Base-by-base conservation (phyloP, 441 rosid genomes). In the Manihot esculenta region DNA sequence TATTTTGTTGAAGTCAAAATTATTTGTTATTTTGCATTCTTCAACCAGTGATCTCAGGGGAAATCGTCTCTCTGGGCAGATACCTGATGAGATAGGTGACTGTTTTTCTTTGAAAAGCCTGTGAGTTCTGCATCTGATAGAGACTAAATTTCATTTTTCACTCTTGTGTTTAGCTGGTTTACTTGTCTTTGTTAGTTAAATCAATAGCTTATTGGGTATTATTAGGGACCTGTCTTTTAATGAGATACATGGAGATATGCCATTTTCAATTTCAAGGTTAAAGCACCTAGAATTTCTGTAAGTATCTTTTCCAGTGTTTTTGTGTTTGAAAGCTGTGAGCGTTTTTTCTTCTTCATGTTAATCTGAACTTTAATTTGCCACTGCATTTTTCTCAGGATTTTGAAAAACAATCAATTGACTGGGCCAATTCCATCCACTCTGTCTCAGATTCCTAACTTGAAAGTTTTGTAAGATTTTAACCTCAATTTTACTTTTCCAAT, bases 61-160 rank as follows among this genome's bases (percentile, higher is more conserved):
- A 62, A 94, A 94, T 76, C 86, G 68, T 63, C 85, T 94, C 30
- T 82, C 93, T 5, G 97, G 97, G 35, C 99, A 94, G 80, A 94
- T 94, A 44, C 97, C 97, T 26, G 97, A 86, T 76, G 99, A 94
- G 83, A 94, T 94, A 63, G 99, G 97, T 58, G 95, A 90, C 70
- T 94, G 97, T 70, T 84, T 92, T 26, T 86, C 92, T 47, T 69
- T 94, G 71, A 79, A 73, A 77, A 87, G 77, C 84, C 62, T 94
- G 99, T 94, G 84, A 87, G 97, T 82, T 50, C 24, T 33, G 23
- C 27, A 27, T 20, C 15, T 17, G 23, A 50, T 66, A 13, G 20
- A 18, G 38, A 23, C 6, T n/a, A 26, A 33, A 35, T 42, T 5
- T 2, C 42, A 2, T 55, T 14, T 17, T 35, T 69, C 10, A 10